Conservation (phyloP, 805 yeast genomes). For the Zygosaccharomyces bailii region DNA sequence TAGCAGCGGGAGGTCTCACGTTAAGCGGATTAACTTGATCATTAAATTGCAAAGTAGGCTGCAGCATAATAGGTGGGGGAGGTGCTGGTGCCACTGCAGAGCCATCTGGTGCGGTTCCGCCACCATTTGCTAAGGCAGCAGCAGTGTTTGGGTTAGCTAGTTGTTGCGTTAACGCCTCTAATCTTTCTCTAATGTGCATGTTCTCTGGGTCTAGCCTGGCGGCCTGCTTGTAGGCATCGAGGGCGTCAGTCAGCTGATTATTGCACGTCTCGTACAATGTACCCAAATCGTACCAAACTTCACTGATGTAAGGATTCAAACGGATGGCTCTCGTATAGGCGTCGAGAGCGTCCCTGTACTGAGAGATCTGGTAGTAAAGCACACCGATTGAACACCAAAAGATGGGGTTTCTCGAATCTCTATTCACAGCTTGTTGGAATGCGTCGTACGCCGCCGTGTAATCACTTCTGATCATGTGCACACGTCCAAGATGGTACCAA, state of each 20-base stretch:
- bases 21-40: conserved; percentile 34
- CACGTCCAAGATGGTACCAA: conserved; percentile 96
- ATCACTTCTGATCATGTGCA: conserved; percentile 93
- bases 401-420: conserved; percentile 95
- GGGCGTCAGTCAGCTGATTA: conserved; percentile 89
- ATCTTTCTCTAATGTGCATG: conserved; percentile 88
- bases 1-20: conserved; percentile 24
- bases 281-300: conserved; percentile 98
- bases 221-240: conserved; percentile 96
- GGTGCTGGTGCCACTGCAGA: conserved; percentile 16
- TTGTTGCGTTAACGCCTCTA: conserved; percentile 72
- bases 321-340: conserved; percentile 97
- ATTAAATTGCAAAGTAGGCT: conserved; percentile 33
- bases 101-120: conserved; percentile 12
- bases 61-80: conserved; percentile 33
- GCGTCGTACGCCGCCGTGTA: conserved; percentile 97
- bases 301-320: conserved; percentile 91
- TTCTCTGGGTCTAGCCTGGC: conserved; percentile 92
- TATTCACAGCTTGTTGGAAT: conserved; percentile 96
- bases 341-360: conserved; percentile 93
- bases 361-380: conserved; percentile 90
- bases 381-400: conserved; percentile 98
- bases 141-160: conserved; percentile 35
- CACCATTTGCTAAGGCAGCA: conserved; percentile 9
- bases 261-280: conserved; percentile 96